A percentile compares a stretch with the other conserved stretches of the same genome.
Conservation (phyloP, 129 eudicot genomes). For the Centella asiatica region DNA sequence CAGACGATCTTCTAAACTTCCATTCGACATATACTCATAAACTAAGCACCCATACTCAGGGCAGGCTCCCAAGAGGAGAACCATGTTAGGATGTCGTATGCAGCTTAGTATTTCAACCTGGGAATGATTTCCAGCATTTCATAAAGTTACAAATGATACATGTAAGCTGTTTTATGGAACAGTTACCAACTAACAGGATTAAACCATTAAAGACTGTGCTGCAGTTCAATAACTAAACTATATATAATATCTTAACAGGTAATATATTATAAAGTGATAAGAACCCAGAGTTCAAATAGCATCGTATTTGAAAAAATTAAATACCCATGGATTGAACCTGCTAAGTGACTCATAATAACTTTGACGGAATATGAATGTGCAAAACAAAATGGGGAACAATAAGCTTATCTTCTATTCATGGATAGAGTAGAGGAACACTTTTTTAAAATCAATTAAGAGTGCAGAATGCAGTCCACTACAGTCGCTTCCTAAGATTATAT, state of each 20-base stretch:
- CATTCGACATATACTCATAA: conserved; percentile 10
- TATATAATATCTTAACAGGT: not conserved
- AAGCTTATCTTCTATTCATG: too few species aligned
- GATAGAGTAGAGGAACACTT: too few species aligned
- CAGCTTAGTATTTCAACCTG: conserved; percentile 9
- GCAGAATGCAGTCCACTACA: too few species aligned
- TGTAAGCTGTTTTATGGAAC: not conserved
- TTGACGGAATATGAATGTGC: too few species aligned
- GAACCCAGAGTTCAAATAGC: too few species aligned
- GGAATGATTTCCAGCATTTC: not conserved
- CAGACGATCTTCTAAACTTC: conserved; percentile 11
- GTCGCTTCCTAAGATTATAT: too few species aligned
- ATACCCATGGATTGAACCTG: too few species aligned
- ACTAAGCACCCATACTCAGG: conserved; percentile 9
- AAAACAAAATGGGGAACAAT: too few species aligned
- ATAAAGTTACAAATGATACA: not conserved
- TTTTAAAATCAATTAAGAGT: too few species aligned
- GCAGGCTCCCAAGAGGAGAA: conserved; percentile 9
- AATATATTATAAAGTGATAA: too few species aligned
- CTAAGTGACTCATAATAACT: too few species aligned
- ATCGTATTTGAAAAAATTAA: too few species aligned
- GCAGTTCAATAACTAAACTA: not conserved
- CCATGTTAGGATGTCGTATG: conserved; percentile 12
- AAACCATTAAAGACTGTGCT: not conserved
- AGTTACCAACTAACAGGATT: not conserved